Percentiles rank a stretch among this genome's conserved stretches.
phyloP scores from a whole-genome alignment of 169 alveolate genomes.

The Plasmodium sp. region DNA sequence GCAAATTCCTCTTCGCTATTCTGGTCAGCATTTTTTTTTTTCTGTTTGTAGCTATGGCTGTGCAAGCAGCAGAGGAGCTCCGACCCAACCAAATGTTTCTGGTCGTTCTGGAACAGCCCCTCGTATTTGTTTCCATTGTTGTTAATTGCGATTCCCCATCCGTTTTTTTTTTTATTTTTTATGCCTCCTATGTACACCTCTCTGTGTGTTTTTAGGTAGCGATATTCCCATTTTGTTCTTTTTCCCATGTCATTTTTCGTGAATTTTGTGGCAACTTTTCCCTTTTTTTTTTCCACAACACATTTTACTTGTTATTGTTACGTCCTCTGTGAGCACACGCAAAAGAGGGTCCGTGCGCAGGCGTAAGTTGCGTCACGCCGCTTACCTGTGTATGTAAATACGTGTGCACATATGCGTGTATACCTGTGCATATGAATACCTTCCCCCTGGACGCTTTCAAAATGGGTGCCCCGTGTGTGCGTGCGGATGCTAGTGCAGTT shows the following conservation, averaged over 20 bases:
- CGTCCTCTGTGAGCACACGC: background rate
- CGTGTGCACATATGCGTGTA: background rate
- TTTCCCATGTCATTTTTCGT: conserved; percentile 72
- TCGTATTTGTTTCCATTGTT: conserved; percentile 81
- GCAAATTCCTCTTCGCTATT: conserved; percentile 72
- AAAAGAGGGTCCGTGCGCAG: background rate
- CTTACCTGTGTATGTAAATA: background rate
- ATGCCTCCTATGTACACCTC: conserved; percentile 55
- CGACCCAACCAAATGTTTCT: conserved; percentile 77
- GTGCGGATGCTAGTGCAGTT: background rate
- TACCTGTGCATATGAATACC: background rate
- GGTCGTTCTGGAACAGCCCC: conserved; percentile 77
- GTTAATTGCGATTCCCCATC: conserved; percentile 81
- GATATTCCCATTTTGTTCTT: conserved; percentile 47
- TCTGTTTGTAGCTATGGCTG: conserved; percentile 67
- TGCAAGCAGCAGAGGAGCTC: conserved; percentile 71
- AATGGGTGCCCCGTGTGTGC: background rate
- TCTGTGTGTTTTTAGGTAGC: conserved; percentile 33
- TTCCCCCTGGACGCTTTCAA: background rate
- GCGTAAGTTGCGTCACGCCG: background rate
- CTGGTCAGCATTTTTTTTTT: background rate
- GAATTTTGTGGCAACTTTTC: background rate
- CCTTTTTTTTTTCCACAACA: background rate
- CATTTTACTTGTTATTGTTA: conserved; percentile 16
- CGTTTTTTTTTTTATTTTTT: conserved; percentile 73